A percentile compares a stretch with the other conserved stretches of the same genome.
Evolutionary conservation across 2,329 filamentous ascomycete species (phyloP).

Genomic region (Pseudogymnoascus sp.): DNA sequence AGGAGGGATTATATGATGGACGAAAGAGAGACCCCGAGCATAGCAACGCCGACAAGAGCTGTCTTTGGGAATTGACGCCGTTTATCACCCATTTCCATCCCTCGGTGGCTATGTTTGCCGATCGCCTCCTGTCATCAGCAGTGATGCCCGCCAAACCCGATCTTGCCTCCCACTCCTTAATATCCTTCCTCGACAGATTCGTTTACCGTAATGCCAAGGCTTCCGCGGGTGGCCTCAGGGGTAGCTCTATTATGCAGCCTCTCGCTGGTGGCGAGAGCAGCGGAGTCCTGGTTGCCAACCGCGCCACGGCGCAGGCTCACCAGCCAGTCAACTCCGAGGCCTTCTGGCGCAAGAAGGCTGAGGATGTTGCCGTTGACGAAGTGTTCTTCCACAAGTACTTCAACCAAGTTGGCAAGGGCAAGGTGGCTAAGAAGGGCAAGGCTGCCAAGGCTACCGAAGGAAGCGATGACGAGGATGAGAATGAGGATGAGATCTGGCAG

Average conservation of each 20-base stretch:
- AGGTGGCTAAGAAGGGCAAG: conserved; percentile 49
- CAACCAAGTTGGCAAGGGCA: conserved; percentile 59
- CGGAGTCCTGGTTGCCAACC: conserved; percentile 50
- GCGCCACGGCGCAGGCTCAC: conserved; percentile 41
- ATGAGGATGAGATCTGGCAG: conserved; percentile 84
- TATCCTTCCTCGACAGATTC: conserved; percentile 95
- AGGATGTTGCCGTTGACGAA: conserved; percentile 82
- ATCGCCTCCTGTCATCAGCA: conserved; percentile 59
- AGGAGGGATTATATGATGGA: conserved; percentile 61
- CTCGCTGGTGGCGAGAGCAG: conserved; percentile 56
- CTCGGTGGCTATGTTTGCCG: conserved; percentile 78
- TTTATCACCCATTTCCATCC: conserved; percentile 83
- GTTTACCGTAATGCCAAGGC: conserved; percentile 93
- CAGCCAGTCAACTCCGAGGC: conserved; percentile 71
- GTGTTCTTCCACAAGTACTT: conserved; percentile 99
- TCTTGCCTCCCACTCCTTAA: conserved; percentile 79
- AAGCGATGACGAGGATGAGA: conserved; percentile 45
- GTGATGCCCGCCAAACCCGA: conserved; percentile 82
- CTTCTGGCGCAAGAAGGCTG: conserved; percentile 87
- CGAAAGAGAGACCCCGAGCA: conserved; percentile 87
- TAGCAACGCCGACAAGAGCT: conserved; percentile 86
- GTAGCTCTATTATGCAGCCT: conserved; percentile 94
- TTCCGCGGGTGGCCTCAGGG: conserved; percentile 54
- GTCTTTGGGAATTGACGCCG: conserved; percentile 81
- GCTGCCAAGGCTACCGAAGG: conserved; percentile 41